Evolutionary conservation across 805 yeast species (phyloP), one percentile per base, ranked within the genome.

Genomic region (Metschnikowia koreensis): DNA sequence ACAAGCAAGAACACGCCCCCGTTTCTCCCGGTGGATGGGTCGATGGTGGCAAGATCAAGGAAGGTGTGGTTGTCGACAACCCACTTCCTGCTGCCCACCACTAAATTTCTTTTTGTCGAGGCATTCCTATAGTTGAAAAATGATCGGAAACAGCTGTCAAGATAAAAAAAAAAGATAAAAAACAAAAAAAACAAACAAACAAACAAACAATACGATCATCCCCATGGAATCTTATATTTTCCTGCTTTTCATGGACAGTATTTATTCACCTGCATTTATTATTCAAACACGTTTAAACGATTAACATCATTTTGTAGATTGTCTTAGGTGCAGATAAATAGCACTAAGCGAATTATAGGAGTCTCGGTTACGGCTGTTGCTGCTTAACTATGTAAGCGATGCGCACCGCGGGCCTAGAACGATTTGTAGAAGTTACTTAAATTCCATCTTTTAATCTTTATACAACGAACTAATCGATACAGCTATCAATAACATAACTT

Each of bases 21-120:
- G 81, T 86, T 44, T 63, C 75, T 27, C 76, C 78, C 54, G 96
- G 96, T 65, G 96, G 96, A 40, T 89, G 96, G 96, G 77, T 81
- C 55, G 77, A 79, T 38, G 76, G 69, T 31, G 81, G 88, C 46
- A 74, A 75, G 48, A 76, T 88, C 45, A 68, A 69, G 56, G 83
- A 83, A 49, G 96, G 96, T 56, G 66, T 66, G 50, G 88, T 86
- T 45, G 73, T 79, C 44, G 88, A 84, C 44, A 76, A 82, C 61
- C 86, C 86, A 48, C 58, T 77, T 47, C 84, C 84, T 41, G 64
- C 71, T 44, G 66, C 66, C 53, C 77, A 74, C 61, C 70, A 71
- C 46, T 52, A 44, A 29, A 10, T 41, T 8, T 8, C 15, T 9
- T 38, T 6, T 47, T 10, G 6, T n/a, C 27, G n/a, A n/a, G n/a